A percentile compares a stretch with the other conserved stretches of the same genome.
These are phyloP conservation scores for Dictyostelium capitatum DNA, from an alignment of 78 protist species.

Conservation along the genomic window DNA sequence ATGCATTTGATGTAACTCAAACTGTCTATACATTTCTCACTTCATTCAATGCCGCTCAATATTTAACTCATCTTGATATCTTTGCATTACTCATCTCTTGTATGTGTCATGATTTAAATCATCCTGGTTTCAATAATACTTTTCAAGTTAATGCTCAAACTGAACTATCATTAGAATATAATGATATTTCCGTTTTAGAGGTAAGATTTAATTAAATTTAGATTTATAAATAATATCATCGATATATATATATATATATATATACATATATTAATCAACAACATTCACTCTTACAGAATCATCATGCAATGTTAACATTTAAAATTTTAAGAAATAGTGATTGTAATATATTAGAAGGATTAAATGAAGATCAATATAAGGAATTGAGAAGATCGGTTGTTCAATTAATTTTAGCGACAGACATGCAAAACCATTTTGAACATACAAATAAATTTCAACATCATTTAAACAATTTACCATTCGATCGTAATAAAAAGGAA, in stretches of 20 bases:
- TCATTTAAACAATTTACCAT: slow-evolving; percentile 65
- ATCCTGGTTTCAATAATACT: slow-evolving; percentile 92
- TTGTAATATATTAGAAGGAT: slow-evolving; percentile 85
- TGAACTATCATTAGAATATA: slow-evolving; percentile 87
- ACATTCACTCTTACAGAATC: slow-evolving; percentile 73
- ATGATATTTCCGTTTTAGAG: slow-evolving; percentile 90
- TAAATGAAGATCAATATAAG: slow-evolving; percentile 76
- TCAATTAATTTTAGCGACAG: slow-evolving; percentile 76
- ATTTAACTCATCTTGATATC: slow-evolving; percentile 82
- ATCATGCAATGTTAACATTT: slow-evolving; percentile 91
- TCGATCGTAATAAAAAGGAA: slow-evolving; percentile 77
- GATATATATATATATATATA: no score
- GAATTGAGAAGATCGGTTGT: slow-evolving; percentile 81
- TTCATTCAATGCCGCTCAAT: slow-evolving; percentile 41
- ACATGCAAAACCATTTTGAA: slow-evolving; percentile 77
- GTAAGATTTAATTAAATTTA: background rate
- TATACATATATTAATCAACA: background rate
- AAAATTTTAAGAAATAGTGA: slow-evolving; percentile 80
- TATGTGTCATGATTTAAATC: slow-evolving; percentile 93
- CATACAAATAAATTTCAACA: slow-evolving; percentile 71
- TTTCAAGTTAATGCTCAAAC: slow-evolving; percentile 87
- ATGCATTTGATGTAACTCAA: slow-evolving; percentile 94
- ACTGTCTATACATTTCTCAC: slow-evolving; percentile 62
- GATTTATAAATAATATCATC: no score
- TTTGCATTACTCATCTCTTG: slow-evolving; percentile 84